Conservation (phyloP, 805 yeast genomes). For the Cyberlindnera samutprakarnensis region DNA sequence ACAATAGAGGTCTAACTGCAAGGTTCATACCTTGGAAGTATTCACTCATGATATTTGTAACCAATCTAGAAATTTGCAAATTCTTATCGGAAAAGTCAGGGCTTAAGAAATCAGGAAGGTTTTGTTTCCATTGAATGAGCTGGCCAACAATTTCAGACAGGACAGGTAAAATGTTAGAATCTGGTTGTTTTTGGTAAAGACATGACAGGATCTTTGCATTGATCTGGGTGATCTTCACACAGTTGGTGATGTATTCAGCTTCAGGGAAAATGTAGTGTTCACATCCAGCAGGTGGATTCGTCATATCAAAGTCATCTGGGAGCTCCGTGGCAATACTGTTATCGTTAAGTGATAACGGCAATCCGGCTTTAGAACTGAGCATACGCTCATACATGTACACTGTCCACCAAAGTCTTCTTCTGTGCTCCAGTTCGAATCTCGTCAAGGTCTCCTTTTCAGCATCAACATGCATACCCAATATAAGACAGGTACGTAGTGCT, state of each 20-base stretch:
- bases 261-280: constrained; percentile 69
- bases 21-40: constrained; percentile 76
- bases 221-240: constrained; percentile 72
- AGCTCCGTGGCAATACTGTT: constrained; percentile 74
- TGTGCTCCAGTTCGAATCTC: constrained; percentile 69
- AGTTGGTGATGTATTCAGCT: constrained; percentile 67
- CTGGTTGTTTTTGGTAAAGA: constrained; percentile 69
- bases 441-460: constrained; percentile 62
- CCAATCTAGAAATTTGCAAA: constrained; percentile 53
- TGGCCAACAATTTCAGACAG: constrained; percentile 63
- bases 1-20: constrained; percentile 69
- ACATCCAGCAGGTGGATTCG: constrained; percentile 50
- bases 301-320: constrained; percentile 66
- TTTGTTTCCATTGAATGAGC: constrained; percentile 58
- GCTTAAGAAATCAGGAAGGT: constrained; percentile 54
- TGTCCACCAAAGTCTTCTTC: constrained; percentile 84
- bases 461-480: constrained; percentile 78
- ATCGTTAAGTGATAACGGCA: constrained; percentile 73
- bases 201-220: constrained; percentile 66
- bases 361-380: constrained; percentile 76
- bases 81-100: constrained; percentile 51
- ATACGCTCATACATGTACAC: constrained; percentile 77
- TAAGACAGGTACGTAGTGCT: constrained; percentile 64
- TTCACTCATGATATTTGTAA: constrained; percentile 73
- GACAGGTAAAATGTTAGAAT: constrained; percentile 66